These are phyloP conservation scores for Trichaptum fuscoviolaceum DNA, from an alignment of 768 basidiomycete species.

Conservation along the genomic window DNA sequence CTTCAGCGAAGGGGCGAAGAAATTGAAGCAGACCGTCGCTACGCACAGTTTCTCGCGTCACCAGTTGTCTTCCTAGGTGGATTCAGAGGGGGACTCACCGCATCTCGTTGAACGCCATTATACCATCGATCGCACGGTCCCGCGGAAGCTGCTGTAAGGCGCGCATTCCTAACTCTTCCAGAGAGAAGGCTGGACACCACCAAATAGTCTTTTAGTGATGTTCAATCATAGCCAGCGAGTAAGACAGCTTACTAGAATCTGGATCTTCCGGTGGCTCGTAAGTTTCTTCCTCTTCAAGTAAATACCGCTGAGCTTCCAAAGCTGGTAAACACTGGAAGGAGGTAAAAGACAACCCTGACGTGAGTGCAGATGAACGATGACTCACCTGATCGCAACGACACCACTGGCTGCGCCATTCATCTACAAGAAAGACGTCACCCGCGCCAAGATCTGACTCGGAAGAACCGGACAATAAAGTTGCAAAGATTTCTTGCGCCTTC, in stretches of 20 bases:
- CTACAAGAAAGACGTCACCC: conserved; percentile 72
- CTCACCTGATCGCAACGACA: conserved; percentile 63
- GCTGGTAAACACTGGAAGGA: conserved; percentile 49
- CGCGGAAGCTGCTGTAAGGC: conserved; percentile 70
- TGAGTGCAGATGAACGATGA: conserved; percentile 5
- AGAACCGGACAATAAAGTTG: conserved; percentile 19
- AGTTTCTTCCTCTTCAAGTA: conserved; percentile 75
- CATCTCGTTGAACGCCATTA: conserved; percentile 80
- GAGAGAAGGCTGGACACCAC: conserved; percentile 50
- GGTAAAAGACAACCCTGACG: conserved; percentile 2
- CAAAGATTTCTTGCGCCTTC: conserved; percentile 41
- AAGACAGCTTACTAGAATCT: conserved; percentile 54
- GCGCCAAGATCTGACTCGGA: conserved; percentile 36
- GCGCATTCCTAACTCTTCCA: conserved; percentile 81
- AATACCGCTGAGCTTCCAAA: conserved; percentile 49
- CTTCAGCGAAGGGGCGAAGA: conserved; percentile 73
- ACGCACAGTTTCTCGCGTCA: not conserved
- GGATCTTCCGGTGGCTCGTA: conserved; percentile 86
- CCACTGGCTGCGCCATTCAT: conserved; percentile 75
- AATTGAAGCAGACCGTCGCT: conserved; percentile 66
- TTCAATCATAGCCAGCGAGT: not conserved
- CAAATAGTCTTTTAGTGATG: not conserved
- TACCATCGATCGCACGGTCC: conserved; percentile 77
- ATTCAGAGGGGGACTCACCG: conserved; percentile 40
- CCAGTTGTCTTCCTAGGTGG: not conserved